Base-by-base conservation (phyloP, 345 rosid genomes). In the Carallia brachiata region DNA sequence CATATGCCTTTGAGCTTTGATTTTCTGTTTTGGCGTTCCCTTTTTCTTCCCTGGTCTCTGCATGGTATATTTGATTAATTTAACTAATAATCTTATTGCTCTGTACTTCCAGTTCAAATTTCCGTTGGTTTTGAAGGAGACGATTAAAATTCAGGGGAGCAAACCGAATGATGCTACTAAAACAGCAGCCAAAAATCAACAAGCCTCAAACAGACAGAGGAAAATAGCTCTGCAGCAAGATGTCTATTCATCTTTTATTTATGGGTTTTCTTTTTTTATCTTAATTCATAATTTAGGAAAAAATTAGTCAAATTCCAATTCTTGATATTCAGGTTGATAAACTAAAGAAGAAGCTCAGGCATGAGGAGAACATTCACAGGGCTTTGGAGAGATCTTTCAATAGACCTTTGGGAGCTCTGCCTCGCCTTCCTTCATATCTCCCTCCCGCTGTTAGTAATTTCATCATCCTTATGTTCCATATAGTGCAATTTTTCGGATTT, bases 341-440 rank as follows among this genome's bases (percentile, higher is more conserved):
- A 78, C 75, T 94, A 78, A 94, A 77, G 84, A 87, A 86, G 89
- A 87, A 85, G 88, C 93, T 94, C 1, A 82, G 87, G 36, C 83
- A 66, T 47, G 97, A 94, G 79, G 92, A 91, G 84, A 83, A 91
- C 70, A 79, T 94, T 68, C 97, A 84, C 76, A 77, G 95, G 80
- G 98, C 93, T 58, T 72, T 91, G 80, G 83, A 91, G 83, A 89
- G 98, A 79, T 96, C 97, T 65, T 88, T 94, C 70, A 75, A 65
- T 19, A 82, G 98, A 77, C 98, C 97, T 70, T 65, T 91, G 68
- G 98, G 98, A 78, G 81, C 95, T 75, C 90, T 94, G 39, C 97
- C 98, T 48, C 98, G 96, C 73, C 90, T 90, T 64, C 92, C 97
- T 65, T 89, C 96, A 0, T 94, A 85, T 79, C 93, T 94, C 32